Conservation (phyloP, 2,329 filamentous ascomycete species). For the Scedosporium apiospermum region DNA sequence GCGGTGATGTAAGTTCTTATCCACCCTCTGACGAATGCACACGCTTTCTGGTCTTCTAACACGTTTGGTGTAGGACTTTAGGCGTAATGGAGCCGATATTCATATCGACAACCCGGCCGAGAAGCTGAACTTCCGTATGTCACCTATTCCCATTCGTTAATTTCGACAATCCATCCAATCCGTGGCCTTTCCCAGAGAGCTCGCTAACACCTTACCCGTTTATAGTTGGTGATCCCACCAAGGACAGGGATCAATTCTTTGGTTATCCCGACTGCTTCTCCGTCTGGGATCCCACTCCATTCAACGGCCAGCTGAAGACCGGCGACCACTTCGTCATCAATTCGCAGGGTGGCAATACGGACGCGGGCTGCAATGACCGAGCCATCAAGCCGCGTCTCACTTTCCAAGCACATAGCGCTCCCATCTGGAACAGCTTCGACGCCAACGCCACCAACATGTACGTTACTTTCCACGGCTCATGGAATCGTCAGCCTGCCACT, state of each 20-base stretch:
- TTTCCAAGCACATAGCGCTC: slow-evolving; percentile 51
- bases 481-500: slow-evolving; percentile 29
- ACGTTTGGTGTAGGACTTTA: slow-evolving; percentile 27
- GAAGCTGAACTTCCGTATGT: slow-evolving; percentile 50
- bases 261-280: slow-evolving; percentile 54
- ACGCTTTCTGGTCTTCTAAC: not conserved
- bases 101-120: slow-evolving; percentile 55
- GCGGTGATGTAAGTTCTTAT: slow-evolving; percentile 30
- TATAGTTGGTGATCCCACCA: slow-evolving; percentile 19
- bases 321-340: slow-evolving; percentile 27
- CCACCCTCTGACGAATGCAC: not conserved
- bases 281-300: slow-evolving; percentile 35
- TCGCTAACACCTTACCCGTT: not conserved
- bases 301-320: slow-evolving; percentile 19
- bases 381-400: slow-evolving; percentile 35
- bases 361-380: slow-evolving; percentile 22
- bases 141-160: slow-evolving; percentile 22
- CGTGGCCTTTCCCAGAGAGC: slow-evolving; percentile 28
- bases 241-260: slow-evolving; percentile 25
- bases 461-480: slow-evolving; percentile 53
- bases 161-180: not conserved
- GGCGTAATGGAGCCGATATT: slow-evolving; percentile 38
- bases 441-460: slow-evolving; percentile 37
- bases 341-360: slow-evolving; percentile 23
- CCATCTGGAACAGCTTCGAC: slow-evolving; percentile 52